phyloP scores from a whole-genome alignment of 2,329 filamentous ascomycete species.

The Thielaviopsis euricoi region DNA sequence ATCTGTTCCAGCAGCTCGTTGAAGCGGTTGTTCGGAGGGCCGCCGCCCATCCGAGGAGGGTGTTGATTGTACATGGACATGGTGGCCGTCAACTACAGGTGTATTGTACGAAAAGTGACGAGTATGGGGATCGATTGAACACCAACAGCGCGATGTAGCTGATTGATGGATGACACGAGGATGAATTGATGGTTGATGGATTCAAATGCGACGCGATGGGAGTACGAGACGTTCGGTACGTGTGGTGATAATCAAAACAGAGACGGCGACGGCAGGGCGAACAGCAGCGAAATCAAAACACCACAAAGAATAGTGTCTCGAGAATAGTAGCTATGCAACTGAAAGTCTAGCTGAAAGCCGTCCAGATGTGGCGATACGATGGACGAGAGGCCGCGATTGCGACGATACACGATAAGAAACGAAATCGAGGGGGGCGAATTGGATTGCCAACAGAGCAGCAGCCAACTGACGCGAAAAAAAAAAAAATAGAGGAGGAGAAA shows the following conservation, averaged over 20 bases:
- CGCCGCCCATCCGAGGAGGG: conserved; percentile 13
- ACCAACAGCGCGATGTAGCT: neutral
- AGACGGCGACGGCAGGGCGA: neutral
- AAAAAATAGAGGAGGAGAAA: neutral
- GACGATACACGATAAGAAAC: neutral
- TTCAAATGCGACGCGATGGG: neutral
- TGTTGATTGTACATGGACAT: conserved; percentile 14
- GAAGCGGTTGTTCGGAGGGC: conserved; percentile 35
- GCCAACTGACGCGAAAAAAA: neutral
- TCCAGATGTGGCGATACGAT: neutral
- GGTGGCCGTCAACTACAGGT: neutral
- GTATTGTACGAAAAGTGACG: neutral
- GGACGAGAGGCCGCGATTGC: neutral
- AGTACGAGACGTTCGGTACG: neutral
- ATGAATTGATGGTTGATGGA: neutral
- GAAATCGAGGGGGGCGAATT: neutral
- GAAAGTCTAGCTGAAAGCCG: neutral
- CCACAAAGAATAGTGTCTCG: neutral
- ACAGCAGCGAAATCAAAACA: neutral
- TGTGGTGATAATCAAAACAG: neutral
- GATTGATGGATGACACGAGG: neutral
- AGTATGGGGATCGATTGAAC: neutral
- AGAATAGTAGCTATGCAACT: neutral
- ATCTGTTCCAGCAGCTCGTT: conserved; percentile 87
- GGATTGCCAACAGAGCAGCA: neutral